Percentiles rank a stretch among this genome's conserved stretches.
Evolutionary conservation across 2,329 filamentous ascomycete species (phyloP).

Genomic region (Pseudocercospora crystallina): DNA sequence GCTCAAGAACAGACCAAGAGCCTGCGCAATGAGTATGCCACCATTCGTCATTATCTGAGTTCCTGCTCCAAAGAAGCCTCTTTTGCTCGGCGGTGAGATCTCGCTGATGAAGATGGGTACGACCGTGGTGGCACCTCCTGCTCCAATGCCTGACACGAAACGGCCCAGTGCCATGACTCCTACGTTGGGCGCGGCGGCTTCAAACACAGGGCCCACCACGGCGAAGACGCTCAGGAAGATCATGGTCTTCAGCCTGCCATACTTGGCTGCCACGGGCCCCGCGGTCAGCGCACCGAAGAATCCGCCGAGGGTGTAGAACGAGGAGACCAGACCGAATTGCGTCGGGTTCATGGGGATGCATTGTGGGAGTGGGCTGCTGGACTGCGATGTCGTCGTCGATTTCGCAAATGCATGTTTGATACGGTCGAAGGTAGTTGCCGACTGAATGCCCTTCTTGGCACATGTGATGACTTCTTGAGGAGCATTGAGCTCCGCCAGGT

Average conservation of each 20-base stretch:
- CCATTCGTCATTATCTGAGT: slow-evolving; percentile 90
- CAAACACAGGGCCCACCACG: slow-evolving; percentile 70
- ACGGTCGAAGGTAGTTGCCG: slow-evolving; percentile 16
- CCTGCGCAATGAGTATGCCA: slow-evolving; percentile 81
- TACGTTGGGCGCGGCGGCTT: slow-evolving; percentile 70
- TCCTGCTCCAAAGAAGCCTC: slow-evolving; percentile 71
- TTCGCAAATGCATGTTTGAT: slow-evolving; percentile 61
- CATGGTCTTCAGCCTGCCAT: slow-evolving; percentile 75
- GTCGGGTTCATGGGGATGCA: slow-evolving; percentile 86
- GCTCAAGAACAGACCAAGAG: slow-evolving; percentile 84
- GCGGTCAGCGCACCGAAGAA: slow-evolving; percentile 77
- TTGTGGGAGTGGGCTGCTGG: slow-evolving; percentile 53
- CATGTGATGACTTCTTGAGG: slow-evolving; percentile 93
- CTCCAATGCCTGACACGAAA: slow-evolving; percentile 77
- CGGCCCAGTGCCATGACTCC: slow-evolving; percentile 70
- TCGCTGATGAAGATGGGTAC: slow-evolving; percentile 95
- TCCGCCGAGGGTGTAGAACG: slow-evolving; percentile 87
- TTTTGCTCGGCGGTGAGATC: slow-evolving; percentile 67
- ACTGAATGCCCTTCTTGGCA: slow-evolving; percentile 57
- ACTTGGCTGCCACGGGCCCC: slow-evolving; percentile 73
- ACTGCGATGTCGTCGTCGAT: slow-evolving; percentile 43
- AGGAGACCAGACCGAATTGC: slow-evolving; percentile 82
- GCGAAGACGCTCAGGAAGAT: slow-evolving; percentile 75
- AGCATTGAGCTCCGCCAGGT: slow-evolving; percentile 91
- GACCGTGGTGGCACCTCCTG: slow-evolving; percentile 86